Evolutionary conservation across 1,139 yeast genomes (phyloP).

Genomic region (Geotrichum fermentans): DNA sequence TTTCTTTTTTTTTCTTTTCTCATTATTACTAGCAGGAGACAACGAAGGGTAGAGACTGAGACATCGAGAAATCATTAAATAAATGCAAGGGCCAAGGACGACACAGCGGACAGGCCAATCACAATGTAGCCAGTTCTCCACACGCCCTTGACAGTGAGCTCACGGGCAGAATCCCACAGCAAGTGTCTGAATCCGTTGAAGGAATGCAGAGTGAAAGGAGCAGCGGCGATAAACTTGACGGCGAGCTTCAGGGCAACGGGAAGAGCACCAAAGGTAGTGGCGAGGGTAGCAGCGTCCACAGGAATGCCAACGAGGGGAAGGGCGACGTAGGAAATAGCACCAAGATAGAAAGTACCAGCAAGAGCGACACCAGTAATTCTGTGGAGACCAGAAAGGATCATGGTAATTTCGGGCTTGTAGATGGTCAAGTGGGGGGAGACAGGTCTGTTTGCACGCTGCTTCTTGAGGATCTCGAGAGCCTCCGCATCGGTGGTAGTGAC

Average conservation of each 20-base stretch:
- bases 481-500: slow-evolving; percentile 57
- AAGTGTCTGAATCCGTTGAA: slow-evolving; percentile 89
- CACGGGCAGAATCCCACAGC: slow-evolving; percentile 83
- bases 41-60: no score
- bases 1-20: background rate
- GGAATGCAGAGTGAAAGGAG: slow-evolving; percentile 82
- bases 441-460: slow-evolving; percentile 87
- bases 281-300: slow-evolving; percentile 59
- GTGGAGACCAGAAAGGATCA: slow-evolving; percentile 74
- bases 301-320: slow-evolving; percentile 56
- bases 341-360: slow-evolving; percentile 67
- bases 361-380: slow-evolving; percentile 83
- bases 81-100: slow-evolving; percentile 49
- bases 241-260: slow-evolving; percentile 60
- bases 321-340: slow-evolving; percentile 71
- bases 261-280: slow-evolving; percentile 44
- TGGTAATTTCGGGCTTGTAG: slow-evolving; percentile 85
- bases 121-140: slow-evolving; percentile 88
- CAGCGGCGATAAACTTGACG: slow-evolving; percentile 65
- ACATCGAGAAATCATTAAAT: no score
- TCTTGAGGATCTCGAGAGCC: slow-evolving; percentile 65
- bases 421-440: slow-evolving; percentile 85
- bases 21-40: background rate
- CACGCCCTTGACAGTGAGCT: slow-evolving; percentile 78
- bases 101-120: slow-evolving; percentile 61